Evolutionary conservation across 139 green algal species (phyloP).

Genomic region (Chlamydomonas asymmetrica): DNA sequence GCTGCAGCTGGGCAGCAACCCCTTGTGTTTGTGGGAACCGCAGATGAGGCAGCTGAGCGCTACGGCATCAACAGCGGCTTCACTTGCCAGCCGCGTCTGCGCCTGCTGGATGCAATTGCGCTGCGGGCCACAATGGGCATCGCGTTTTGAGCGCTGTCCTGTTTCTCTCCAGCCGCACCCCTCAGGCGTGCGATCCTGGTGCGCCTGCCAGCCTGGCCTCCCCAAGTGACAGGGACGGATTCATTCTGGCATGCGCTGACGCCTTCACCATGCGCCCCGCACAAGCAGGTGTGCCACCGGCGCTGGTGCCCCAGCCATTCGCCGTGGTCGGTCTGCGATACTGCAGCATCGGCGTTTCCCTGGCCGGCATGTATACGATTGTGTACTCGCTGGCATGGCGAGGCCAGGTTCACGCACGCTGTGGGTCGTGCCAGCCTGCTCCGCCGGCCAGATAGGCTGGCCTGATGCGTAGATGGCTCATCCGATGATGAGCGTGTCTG

Average conservation of each 20-base stretch:
- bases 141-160: neutral
- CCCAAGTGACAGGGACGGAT: neutral
- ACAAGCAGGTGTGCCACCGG: slow-evolving; percentile 1
- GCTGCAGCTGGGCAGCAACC: too few relatives aligned
- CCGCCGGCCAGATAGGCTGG: too few relatives aligned
- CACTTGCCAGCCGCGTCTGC: too few relatives aligned
- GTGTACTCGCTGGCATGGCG: slow-evolving; percentile 11
- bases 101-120: too few relatives aligned
- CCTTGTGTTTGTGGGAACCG: too few relatives aligned
- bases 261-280: neutral
- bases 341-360: neutral
- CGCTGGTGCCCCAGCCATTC: slow-evolving; percentile 6
- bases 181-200: neutral
- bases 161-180: neutral
- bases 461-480: too few relatives aligned
- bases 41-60: too few relatives aligned
- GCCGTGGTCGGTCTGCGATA: slow-evolving; percentile 1
- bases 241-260: neutral
- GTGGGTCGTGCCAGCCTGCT: too few relatives aligned
- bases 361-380: neutral
- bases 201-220: neutral
- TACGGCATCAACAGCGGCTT: too few relatives aligned
- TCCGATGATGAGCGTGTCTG: too few relatives aligned
- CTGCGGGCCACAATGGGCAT: neutral
- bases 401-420: too few relatives aligned